Base-by-base conservation (phyloP, 1,139 yeast genomes). In the Sugiyamaella novakii region DNA sequence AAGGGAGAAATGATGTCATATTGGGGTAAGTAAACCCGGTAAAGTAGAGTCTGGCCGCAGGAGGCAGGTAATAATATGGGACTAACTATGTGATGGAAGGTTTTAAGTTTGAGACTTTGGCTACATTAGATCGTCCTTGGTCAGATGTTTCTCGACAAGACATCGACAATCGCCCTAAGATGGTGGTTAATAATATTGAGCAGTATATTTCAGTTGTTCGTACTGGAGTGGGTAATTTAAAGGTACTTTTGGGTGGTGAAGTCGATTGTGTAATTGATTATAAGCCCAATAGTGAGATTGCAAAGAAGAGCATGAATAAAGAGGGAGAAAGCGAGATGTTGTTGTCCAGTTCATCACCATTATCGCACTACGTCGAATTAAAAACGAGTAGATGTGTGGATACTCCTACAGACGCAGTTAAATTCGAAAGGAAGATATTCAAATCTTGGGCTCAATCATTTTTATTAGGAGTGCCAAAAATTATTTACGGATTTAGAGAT, bases 401-500 rank as follows among this genome's bases (percentile, higher is more conserved):
- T 27, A 71, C 74, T 34, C 79, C 78, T 7, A 72, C 73, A 11
- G 81, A 80, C 33, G 78, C 81, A 18, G 69, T 71, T 27, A 74
- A 69, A 5, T 89, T 91, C 62, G 96, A 91, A 63, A 53, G 78
- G 68, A 65, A 89, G 83, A 64, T 91, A 38, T 79, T 84, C 65
- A 79, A 75, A 54, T 77, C 94, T 0, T 94, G 99, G 99, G 89
- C 96, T 2, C 98, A 91, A 70, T 84, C 95, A 55, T 94, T 91
- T 65, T 70, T 94, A 35, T 75, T 88, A 47, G 98, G 98, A 3
- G 77, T 91, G 14, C 82, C 84, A 8, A 79, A 79, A 53, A 76
- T 92, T 3, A 78, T 87, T 1, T 87, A 87, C 63, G 99, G 97
- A 0, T 92, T 86, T 67, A 76, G 97, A 55, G 95, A 89, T 63